Base-by-base conservation (phyloP, 1,284 basidiomycete genomes). In the Microbotryum scabiosae region DNA sequence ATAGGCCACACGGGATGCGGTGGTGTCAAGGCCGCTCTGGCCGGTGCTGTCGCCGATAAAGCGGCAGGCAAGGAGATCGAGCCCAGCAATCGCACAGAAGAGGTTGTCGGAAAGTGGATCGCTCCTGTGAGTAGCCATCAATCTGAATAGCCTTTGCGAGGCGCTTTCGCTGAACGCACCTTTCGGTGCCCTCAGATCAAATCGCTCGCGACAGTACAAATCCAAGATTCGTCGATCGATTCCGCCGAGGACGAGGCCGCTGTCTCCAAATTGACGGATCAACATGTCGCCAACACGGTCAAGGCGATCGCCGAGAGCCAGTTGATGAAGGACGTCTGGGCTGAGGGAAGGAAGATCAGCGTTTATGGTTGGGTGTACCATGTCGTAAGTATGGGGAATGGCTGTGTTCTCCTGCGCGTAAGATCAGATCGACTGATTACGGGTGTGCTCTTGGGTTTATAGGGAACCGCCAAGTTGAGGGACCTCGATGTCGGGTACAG, bases 331-430 rank as follows among this genome's bases (percentile, higher is more conserved):
- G 74, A 81, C 57, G 88, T 87, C 48, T 94, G 90, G 90, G 80
- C 78, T 45, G 74, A 78, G 20, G 70, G 71, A 10, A 59, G 70
- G 52, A 68, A 71, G 58, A 78, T 91, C 46, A 81, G 78, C 74
- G 82, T 92, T 10, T 88, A 93, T 71, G 90, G 90, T 3, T 90
- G 86, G 86, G 82, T 92, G 46, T 92, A 89, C 74, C 84, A 89
- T 58, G 67, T 44, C 23, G 12, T 16, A 36, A 23, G n/a, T 12
- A 7, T n/a, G n/a, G 12, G 28, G 8, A 18, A 26, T 5, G 20
- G 26, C 32, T 16, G 16, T 12, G 41, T 43, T 55, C 21, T 26
- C 20, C 21, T 14, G 30, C 30, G 30, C 30, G 30, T 30, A 30
- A 30, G 30, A 30, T 30, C 30, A 30, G 9, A 30, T 10, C 30